These are phyloP conservation scores for Austroboletus festivus DNA, from an alignment of 768 basidiomycete genomes.

Conservation along the genomic window DNA sequence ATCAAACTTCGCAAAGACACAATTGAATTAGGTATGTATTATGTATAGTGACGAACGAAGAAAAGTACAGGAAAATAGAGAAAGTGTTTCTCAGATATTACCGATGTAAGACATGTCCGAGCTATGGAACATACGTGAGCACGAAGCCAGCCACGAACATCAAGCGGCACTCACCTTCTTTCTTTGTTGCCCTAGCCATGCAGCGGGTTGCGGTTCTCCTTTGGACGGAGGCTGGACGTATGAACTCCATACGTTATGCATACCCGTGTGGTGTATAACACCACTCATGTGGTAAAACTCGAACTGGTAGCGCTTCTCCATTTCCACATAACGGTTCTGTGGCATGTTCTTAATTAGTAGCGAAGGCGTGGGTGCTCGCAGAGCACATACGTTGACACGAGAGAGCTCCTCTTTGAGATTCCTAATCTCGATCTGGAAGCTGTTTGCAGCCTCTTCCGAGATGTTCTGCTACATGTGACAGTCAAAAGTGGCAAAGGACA, in stretches of 20 bases:
- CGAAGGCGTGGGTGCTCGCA: background rate
- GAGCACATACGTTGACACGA: constrained; percentile 47
- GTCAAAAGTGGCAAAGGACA: constrained; percentile 9
- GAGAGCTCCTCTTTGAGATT: constrained; percentile 62
- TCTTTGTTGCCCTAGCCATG: constrained; percentile 72
- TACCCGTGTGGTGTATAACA: constrained; percentile 67
- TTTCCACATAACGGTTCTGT: constrained; percentile 52
- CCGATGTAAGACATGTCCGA: constrained; percentile 29
- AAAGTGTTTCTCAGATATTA: no score
- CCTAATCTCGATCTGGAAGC: constrained; percentile 61
- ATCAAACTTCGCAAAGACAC: no score
- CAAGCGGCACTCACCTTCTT: constrained; percentile 35
- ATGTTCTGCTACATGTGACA: constrained; percentile 36
- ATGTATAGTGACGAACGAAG: constrained; percentile 1
- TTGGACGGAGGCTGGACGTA: constrained; percentile 47
- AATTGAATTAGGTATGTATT: no score
- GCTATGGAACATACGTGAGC: constrained; percentile 16
- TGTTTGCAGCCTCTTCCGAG: constrained; percentile 72
- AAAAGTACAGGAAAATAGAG: constrained; percentile 1
- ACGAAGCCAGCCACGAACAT: background rate
- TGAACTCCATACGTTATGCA: constrained; percentile 60
- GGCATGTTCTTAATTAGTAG: constrained; percentile 2
- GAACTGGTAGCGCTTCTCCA: constrained; percentile 56
- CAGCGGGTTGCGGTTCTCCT: constrained; percentile 47
- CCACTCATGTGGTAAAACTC: constrained; percentile 84